These are phyloP conservation scores for Lipomyces yamadae DNA, from an alignment of 805 yeast species.

Conservation along the genomic window DNA sequence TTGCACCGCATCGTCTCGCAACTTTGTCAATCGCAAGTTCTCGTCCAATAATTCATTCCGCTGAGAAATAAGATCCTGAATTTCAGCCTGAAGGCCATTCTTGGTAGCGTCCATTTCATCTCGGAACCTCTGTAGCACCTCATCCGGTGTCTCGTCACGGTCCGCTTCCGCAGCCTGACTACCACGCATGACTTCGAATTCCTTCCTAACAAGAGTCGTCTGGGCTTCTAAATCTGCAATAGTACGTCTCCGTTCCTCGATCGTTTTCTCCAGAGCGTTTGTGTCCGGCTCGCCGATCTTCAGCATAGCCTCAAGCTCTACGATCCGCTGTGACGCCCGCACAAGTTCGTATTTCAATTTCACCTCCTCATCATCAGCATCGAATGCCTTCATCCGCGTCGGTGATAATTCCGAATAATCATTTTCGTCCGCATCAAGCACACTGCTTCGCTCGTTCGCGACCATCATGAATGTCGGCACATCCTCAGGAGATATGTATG, in stretches of 20 bases:
- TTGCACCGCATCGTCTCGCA: conserved; percentile 41
- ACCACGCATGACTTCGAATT: conserved; percentile 50
- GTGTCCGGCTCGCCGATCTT: conserved; percentile 14
- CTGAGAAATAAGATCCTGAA: conserved; percentile 45
- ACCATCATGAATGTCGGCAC: conserved; percentile 6
- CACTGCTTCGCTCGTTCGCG: background rate
- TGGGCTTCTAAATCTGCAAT: conserved; percentile 48
- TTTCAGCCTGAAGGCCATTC: conserved; percentile 54
- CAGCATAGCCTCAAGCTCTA: conserved; percentile 30
- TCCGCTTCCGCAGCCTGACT: conserved; percentile 50
- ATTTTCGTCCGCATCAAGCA: background rate
- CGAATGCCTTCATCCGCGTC: background rate
- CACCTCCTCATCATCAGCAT: conserved; percentile 11
- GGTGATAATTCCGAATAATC: background rate
- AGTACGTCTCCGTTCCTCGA: conserved; percentile 41
- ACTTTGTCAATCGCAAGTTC: conserved; percentile 39
- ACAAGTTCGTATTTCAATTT: conserved; percentile 21
- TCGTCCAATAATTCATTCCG: conserved; percentile 44
- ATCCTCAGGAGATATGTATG: conserved; percentile 10
- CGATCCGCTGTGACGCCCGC: conserved; percentile 25
- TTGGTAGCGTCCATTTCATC: conserved; percentile 56
- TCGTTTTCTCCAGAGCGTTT: conserved; percentile 14
- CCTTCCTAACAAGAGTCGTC: conserved; percentile 46
- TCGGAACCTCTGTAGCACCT: conserved; percentile 49
- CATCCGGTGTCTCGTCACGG: conserved; percentile 49